Base-by-base conservation (phyloP, 305 asterid genomes). In the Fraxinus dipetala region DNA sequence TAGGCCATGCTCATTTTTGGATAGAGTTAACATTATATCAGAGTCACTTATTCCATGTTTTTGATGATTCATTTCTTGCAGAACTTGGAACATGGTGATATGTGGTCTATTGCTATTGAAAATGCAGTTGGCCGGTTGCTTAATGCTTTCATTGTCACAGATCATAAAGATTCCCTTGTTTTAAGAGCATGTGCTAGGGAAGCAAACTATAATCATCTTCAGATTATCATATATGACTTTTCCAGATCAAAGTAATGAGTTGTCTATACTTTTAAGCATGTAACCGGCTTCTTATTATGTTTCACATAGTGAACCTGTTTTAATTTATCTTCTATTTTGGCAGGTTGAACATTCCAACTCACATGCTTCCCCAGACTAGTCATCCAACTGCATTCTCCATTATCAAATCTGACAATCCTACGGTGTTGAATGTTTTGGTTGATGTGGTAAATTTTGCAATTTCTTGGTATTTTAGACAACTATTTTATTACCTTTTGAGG, bases 311-410 rank as follows among this genome's bases (percentile, higher is more conserved):
- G 40, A 54, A 80, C 24, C 28, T 76, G 77, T 61, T 79, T 79
- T 82, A 83, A 86, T 51, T 74, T 51, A 76, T 75, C 81, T 40
- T 59, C 72, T 82, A 67, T 87, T 32, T 82, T 81, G 82, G 85
- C 90, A 95, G 99, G 91, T 86, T 96, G 86, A 80, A 88, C 78
- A 91, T 96, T 84, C 99, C 99, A 54, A 78, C 79, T 34, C 97
- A 92, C 89, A 96, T 94, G 99, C 95, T 96, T 85, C 99, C 99
- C 75, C 98, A 90, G 79, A 96, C 98, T 79, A 85, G 85, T 80
- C 93, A 93, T 85, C 98, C 99, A 82, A 94, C 98, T 77, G 90
- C 87, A 31, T 85, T 96, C 80, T 93, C 98, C 67, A 93, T 90
- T 67, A 67, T 96, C 80, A 87, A 82, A 79, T 91, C 94, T 51